Evolutionary conservation across 2,329 filamentous ascomycete species (phyloP).

Genomic region (Penicillium sp.): DNA sequence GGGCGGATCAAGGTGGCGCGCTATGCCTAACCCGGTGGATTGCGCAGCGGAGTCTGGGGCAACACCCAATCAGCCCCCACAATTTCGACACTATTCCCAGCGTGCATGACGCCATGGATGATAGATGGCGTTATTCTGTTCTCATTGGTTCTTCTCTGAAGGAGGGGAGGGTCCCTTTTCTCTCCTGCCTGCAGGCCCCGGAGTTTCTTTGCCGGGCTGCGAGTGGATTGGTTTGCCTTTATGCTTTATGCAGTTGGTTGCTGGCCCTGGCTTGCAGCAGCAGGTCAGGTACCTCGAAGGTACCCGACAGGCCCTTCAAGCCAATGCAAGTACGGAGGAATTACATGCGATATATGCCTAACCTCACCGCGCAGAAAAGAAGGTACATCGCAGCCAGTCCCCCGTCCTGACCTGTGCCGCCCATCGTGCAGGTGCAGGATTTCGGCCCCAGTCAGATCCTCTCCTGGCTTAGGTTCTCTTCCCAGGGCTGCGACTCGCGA

Average conservation of each 20-base stretch:
- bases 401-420: slow-evolving; percentile 6
- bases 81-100: slow-evolving; percentile 38
- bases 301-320: neutral
- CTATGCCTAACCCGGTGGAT: slow-evolving; percentile 35
- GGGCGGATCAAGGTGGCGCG: slow-evolving; percentile 40
- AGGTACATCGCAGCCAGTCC: slow-evolving; percentile 4
- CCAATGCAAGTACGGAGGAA: slow-evolving; percentile 1
- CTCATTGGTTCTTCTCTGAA: slow-evolving; percentile 26
- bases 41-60: slow-evolving; percentile 35
- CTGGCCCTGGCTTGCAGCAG: neutral
- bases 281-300: slow-evolving; percentile 2
- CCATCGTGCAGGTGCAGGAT: slow-evolving; percentile 16
- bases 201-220: slow-evolving; percentile 24
- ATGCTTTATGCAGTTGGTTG: neutral
- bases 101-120: slow-evolving; percentile 43
- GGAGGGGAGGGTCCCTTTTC: neutral
- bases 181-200: slow-evolving; percentile 28
- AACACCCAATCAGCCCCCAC: slow-evolving; percentile 30
- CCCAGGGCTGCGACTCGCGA: neutral
- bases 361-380: neutral
- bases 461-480: slow-evolving; percentile 10
- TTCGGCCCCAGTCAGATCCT: slow-evolving; percentile 13
- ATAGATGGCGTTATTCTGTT: slow-evolving; percentile 34
- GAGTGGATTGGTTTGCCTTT: neutral
- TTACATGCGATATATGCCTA: slow-evolving; percentile 2